These are phyloP conservation scores for Colletotrichum eremochloae DNA, from an alignment of 2,329 filamentous ascomycete genomes.

Conservation along the genomic window DNA sequence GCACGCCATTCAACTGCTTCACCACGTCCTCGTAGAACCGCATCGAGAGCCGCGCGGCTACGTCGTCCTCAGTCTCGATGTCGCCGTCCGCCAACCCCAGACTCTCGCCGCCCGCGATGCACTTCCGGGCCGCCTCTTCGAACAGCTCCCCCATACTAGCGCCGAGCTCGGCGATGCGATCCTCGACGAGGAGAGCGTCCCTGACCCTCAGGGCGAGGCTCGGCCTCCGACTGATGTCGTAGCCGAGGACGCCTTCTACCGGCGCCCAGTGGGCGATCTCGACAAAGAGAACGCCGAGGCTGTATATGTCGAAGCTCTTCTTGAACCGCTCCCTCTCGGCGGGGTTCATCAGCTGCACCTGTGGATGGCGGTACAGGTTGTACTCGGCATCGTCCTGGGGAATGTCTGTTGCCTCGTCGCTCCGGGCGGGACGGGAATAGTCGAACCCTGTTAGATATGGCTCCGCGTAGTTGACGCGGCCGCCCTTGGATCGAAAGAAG, in stretches of 20 bases:
- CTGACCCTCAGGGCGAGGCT: constrained; percentile 55
- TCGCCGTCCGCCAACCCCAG: constrained; percentile 54
- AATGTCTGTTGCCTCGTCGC: constrained; percentile 65
- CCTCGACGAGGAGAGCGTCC: constrained; percentile 49
- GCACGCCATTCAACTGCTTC: constrained; percentile 55
- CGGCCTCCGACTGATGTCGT: constrained; percentile 54
- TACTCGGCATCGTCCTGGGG: constrained; percentile 59
- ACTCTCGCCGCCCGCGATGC: constrained; percentile 53
- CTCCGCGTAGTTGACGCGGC: constrained; percentile 53
- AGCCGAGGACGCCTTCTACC: constrained; percentile 58
- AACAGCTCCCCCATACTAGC: constrained; percentile 57
- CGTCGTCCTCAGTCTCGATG: constrained; percentile 57
- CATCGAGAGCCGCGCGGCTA: constrained; percentile 56
- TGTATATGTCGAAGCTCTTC: constrained; percentile 67
- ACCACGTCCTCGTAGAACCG: constrained; percentile 61
- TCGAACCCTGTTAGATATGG: constrained; percentile 68
- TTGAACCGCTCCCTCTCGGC: constrained; percentile 54
- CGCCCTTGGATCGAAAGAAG: constrained; percentile 58
- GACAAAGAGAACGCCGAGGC: constrained; percentile 64
- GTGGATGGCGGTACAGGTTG: constrained; percentile 66
- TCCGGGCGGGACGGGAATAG: constrained; percentile 63
- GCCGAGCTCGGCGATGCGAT: constrained; percentile 51
- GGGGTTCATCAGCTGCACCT: constrained; percentile 54
- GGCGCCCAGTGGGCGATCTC: constrained; percentile 67
- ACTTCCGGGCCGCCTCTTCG: constrained; percentile 54